These are phyloP conservation scores for Cystoderma amianthinum DNA, from an alignment of 768 basidiomycete species.

Conservation along the genomic window DNA sequence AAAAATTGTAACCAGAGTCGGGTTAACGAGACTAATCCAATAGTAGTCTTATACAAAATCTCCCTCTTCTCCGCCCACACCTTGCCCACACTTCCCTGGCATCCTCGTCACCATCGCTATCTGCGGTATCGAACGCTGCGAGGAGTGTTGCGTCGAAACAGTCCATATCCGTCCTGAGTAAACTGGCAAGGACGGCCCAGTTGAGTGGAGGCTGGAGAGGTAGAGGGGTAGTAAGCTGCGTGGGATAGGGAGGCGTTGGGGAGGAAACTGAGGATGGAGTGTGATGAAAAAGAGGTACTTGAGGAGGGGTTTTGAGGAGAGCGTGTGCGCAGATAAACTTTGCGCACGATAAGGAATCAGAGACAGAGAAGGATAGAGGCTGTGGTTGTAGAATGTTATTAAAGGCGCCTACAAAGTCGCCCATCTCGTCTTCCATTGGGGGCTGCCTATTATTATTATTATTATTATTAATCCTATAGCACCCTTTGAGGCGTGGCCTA, in stretches of 20 bases:
- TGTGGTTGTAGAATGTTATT: constrained; percentile 6
- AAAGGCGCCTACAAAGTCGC: constrained; percentile 23
- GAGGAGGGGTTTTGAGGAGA: constrained; percentile 60
- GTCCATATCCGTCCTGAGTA: constrained; percentile 75
- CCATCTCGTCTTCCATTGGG: constrained; percentile 32
- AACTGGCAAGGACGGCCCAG: constrained; percentile 55
- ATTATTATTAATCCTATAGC: no score
- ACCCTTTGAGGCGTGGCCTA: no score
- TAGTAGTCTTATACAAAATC: constrained; percentile 83
- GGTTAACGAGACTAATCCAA: no score
- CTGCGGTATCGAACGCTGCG: constrained; percentile 86
- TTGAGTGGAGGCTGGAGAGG: constrained; percentile 64
- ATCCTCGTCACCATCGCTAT: constrained; percentile 62
- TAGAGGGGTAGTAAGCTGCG: no score
- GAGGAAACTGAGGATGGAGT: constrained; percentile 67
- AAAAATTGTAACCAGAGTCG: no score
- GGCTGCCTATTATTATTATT: no score
- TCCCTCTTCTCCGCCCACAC: constrained; percentile 96
- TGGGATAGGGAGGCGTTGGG: no score
- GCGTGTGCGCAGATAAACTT: constrained; percentile 48
- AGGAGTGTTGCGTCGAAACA: constrained; percentile 83
- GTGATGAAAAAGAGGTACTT: constrained; percentile 58
- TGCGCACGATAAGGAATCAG: constrained; percentile 59
- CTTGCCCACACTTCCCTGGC: constrained; percentile 89
- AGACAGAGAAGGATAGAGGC: constrained; percentile 50